Conservation (phyloP, 2,329 filamentous ascomycete genomes). For the Colletotrichum gloeosporioides region DNA sequence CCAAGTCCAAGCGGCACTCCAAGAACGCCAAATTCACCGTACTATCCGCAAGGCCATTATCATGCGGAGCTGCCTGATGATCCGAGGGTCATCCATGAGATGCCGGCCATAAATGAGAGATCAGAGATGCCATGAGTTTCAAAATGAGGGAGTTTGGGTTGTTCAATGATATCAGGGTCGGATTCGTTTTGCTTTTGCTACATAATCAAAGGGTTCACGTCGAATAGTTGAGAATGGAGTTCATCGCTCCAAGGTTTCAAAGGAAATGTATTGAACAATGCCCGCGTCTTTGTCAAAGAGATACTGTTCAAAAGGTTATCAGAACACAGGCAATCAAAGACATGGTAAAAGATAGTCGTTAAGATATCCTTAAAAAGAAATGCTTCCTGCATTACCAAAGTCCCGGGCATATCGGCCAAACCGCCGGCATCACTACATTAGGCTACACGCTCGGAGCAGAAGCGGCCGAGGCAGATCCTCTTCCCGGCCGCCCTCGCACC, state of each 20-base stretch:
- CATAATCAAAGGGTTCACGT: background rate
- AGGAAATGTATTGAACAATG: background rate
- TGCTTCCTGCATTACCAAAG: background rate
- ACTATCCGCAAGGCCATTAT: background rate
- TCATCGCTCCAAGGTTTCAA: background rate
- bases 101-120: constrained; percentile 9
- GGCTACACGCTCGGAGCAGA: background rate
- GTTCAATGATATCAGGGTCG: background rate
- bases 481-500: background rate
- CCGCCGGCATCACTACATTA: background rate
- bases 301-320: background rate
- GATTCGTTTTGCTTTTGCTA: background rate
- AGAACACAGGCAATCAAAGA: background rate
- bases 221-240: background rate
- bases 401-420: background rate
- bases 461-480: background rate
- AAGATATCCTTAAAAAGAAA: background rate
- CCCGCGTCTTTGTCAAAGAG: background rate
- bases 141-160: background rate
- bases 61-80: background rate
- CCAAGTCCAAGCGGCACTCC: constrained; percentile 4
- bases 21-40: background rate
- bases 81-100: background rate
- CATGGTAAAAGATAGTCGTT: background rate
- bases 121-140: background rate